A percentile compares a stretch with the other conserved stretches of the same genome.
Conservation (phyloP, 225 moss, liverwort and hornwort species). For the Antitrichia curtipendula region DNA sequence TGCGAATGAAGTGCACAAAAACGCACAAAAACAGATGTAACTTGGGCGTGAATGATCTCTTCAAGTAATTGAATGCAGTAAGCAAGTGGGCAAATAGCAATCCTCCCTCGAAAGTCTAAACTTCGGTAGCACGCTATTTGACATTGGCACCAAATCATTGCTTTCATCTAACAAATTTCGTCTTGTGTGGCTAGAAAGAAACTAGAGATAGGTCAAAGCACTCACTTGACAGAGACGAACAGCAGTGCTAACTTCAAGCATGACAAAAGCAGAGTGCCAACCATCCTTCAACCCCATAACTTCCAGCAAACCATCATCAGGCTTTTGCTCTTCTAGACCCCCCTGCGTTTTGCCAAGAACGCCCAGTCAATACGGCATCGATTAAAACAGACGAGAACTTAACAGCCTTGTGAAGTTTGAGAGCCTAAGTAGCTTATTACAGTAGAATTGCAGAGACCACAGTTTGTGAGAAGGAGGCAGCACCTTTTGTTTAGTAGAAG, state of each 20-base stretch:
- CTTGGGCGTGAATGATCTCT: not conserved
- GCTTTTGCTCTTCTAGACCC: slow-evolving; percentile 34
- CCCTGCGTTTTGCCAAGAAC: slow-evolving; percentile 27
- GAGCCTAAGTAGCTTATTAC: not conserved
- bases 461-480: not conserved
- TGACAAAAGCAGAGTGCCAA: slow-evolving; percentile 85
- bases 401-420: not conserved
- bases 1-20: not conserved
- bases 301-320: slow-evolving; percentile 81
- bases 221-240: slow-evolving; percentile 85
- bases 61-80: not conserved
- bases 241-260: slow-evolving; percentile 62
- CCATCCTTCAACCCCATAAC: slow-evolving; percentile 84
- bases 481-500: slow-evolving; percentile 39
- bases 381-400: not conserved
- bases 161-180: not conserved
- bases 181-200: not conserved
- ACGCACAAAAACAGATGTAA: not conserved
- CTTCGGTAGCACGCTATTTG: not conserved
- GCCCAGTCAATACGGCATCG: not conserved
- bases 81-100: not conserved
- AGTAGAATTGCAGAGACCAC: not conserved
- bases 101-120: not conserved
- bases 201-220: not conserved
- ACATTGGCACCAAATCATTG: not conserved